Evolutionary conservation across 2,329 filamentous ascomycete species (phyloP), one percentile per base, ranked within the genome.

Genomic region (Didymosphaeria variabile): DNA sequence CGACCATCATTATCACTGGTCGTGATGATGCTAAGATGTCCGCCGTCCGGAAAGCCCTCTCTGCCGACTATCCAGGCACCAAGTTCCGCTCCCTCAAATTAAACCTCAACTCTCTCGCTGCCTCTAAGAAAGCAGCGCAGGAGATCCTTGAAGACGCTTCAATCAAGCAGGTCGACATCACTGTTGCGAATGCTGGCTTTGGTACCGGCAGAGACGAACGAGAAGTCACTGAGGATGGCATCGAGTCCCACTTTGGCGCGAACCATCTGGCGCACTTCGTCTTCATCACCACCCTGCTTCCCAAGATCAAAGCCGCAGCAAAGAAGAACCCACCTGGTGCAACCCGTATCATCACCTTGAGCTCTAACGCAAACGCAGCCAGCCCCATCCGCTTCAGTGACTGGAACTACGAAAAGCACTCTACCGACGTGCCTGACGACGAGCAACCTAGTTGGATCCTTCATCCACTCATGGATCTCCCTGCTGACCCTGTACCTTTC

Each of bases 231-330:
- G 58, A 67, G 29, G 79, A 83, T 26, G 80, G 79, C 34, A 78
- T 79, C 59, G 81, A 84, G 63, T 68, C 76, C 17, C 79, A 82
- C 50, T 77, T 83, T 55, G 81, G 74, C 31, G 79, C 73, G 10
- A 83, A 83, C 62, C 77, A 83, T 68, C 59, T 83, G 38, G 80
- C 75, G 8, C 81, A 81, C 62, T 78, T 79, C 8, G 66, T 82
- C 0, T 63, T 83, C 21, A 79, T 74, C 29, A 76, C 73, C 17
- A 67, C 79, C 0, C 71, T 84, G 0, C 69, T 81, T 1, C 79
- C 78, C 6, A 72, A 70, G 1, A 65, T 83, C 8, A 49, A 17
- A 13, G 55, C 60, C 13, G 58, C 67, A 1, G 57, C 59, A 1
- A 57, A 61, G 54, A 47, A 36, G 5, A 56, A 40, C 31, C 2